A percentile compares a stretch with the other conserved stretches of the same genome.
These are phyloP conservation scores for Russula olivacea DNA, from an alignment of 768 basidiomycete species.

Conservation along the genomic window DNA sequence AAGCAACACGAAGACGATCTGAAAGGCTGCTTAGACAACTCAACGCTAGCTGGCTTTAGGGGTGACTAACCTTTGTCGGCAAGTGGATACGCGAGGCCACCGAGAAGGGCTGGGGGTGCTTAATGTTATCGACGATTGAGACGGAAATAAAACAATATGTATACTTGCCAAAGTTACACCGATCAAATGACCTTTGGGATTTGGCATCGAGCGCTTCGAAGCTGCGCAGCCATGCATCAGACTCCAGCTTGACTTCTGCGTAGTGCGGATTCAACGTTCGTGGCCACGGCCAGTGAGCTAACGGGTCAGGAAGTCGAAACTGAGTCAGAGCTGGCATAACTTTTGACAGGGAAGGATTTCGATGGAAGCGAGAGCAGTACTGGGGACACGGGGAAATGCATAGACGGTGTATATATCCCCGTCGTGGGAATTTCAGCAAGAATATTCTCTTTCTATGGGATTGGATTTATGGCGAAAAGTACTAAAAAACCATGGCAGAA, in stretches of 20 bases:
- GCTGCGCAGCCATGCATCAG: slow-evolving; percentile 35
- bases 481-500: neutral
- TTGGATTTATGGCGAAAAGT: neutral
- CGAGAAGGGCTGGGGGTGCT: slow-evolving; percentile 33
- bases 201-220: slow-evolving; percentile 35
- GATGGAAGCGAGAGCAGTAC: neutral
- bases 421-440: too few relatives aligned
- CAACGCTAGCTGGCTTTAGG: neutral
- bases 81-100: slow-evolving; percentile 36
- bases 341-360: neutral
- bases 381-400: neutral
- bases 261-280: slow-evolving; percentile 39
- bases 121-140: neutral
- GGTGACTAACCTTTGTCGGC: slow-evolving; percentile 31
- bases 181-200: slow-evolving; percentile 39
- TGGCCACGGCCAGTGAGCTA: slow-evolving; percentile 42
- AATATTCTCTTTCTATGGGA: too few relatives aligned
- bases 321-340: neutral
- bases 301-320: slow-evolving; percentile 36
- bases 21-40: neutral
- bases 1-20: slow-evolving; percentile 35
- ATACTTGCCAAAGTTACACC: slow-evolving; percentile 38
- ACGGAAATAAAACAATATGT: neutral
- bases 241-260: slow-evolving; percentile 32
- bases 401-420: neutral